Percentiles rank a stretch among this genome's conserved stretches.
Conservation (phyloP, 129 eudicot genomes). For the Gnaphalium uliginosum region DNA sequence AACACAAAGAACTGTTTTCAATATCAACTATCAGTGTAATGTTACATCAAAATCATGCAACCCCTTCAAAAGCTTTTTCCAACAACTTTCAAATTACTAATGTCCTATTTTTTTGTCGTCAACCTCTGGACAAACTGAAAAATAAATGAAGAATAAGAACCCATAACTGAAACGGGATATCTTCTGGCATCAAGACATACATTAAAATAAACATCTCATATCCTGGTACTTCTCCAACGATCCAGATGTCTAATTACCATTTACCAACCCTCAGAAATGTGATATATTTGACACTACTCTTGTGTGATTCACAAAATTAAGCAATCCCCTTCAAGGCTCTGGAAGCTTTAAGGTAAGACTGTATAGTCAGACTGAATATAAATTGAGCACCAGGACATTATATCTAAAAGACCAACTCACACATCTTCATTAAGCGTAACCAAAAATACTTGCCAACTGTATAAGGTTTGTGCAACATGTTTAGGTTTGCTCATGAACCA, state of each 20-base stretch:
- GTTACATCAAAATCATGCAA: conserved; percentile 4
- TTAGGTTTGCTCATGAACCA: not conserved
- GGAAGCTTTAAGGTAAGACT: not conserved
- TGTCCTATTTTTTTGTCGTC: not conserved
- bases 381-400: not conserved
- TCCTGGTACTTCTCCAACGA: not conserved
- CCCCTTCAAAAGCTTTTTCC: not conserved
- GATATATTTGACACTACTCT: not conserved
- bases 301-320: not conserved
- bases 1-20: not conserved
- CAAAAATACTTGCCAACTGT: not conserved
- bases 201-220: not conserved
- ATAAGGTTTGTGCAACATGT: not conserved
- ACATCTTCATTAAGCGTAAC: not conserved
- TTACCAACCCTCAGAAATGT: not conserved
- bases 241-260: not conserved
- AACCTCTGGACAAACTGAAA: not conserved
- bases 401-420: not conserved
- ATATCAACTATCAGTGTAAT: not conserved
- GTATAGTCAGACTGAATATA: not conserved
- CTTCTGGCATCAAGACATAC: not conserved
- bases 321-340: not conserved
- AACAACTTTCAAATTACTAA: not conserved
- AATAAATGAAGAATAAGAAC: not conserved
- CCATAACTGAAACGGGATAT: not conserved